Base-by-base conservation (phyloP, 140 eudicot genomes). In the Erigeron philadelphicus region DNA sequence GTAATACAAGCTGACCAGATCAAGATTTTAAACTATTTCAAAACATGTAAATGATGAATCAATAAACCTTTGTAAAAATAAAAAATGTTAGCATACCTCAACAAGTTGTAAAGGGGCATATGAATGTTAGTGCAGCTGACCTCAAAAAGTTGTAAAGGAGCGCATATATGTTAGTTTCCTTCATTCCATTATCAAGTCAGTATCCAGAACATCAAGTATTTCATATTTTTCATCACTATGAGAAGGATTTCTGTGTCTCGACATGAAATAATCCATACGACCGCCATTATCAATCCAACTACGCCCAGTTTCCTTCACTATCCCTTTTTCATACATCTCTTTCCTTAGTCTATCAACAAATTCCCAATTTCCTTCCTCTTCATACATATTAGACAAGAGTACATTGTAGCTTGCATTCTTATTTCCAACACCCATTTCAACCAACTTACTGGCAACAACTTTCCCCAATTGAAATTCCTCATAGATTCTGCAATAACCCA, bases 301-400 rank as follows among this genome's bases (percentile, higher is more conserved):
- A 71, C 82, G 70, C 58, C 92, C 93, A 25, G 75, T 77, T 72
- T 92, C 98, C 84, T 92, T 92, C 35, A 70, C 67, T 61, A 81
- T 54, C 47, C 93, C 87, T 18, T 76, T 86, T 65, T 84, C 90
- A 75, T 66, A 71, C 96, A 93, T 88, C 47, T 73, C 90, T 78
- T 77, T 84, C 78, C 96, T 78, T 60, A 84, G 71, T 48, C 68
- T 73, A 62, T 86, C 79, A 23, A 84, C 98, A 78, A 58, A 57
- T 18, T 85, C 83, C 98, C 98, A 89, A 61, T 84, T 81, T 56
- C 90, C 90, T 81, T 86, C 93, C 60, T 87, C 90, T n/a, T 95
- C 96, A 70, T 83, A 84, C 5, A 93, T 86, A 59, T 93, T 93
- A 6, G 98, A 93, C 38, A 93, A 79, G 61, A 85, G 58, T 21